These are phyloP conservation scores for Xylaria digitata DNA, from an alignment of 2,329 filamentous ascomycete species.

Conservation along the genomic window DNA sequence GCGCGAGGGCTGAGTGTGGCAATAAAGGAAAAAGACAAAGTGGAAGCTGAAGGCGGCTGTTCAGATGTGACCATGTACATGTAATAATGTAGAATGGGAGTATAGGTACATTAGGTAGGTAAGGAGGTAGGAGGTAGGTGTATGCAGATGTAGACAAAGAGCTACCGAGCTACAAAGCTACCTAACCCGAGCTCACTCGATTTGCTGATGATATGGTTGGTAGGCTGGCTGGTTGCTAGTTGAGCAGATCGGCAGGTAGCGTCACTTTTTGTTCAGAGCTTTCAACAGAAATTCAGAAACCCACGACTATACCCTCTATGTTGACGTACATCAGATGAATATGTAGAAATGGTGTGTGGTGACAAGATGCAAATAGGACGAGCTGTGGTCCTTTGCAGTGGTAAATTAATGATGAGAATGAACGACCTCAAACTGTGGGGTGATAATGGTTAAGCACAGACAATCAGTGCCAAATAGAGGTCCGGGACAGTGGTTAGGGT, in stretches of 20 bases:
- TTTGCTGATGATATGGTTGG: constrained; percentile 7
- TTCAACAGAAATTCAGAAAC: constrained; percentile 8
- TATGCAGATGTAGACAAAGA: constrained; percentile 29
- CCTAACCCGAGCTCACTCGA: constrained; percentile 17
- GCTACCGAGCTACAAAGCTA: constrained; percentile 32
- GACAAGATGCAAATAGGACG: constrained; percentile 21
- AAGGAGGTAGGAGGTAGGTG: not conserved
- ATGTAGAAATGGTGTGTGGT: constrained; percentile 6
- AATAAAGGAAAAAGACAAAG: constrained; percentile 24
- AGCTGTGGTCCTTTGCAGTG: constrained; percentile 33
- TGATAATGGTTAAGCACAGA: constrained; percentile 27
- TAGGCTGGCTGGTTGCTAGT: not conserved
- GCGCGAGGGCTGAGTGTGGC: constrained; percentile 18
- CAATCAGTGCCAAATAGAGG: constrained; percentile 35
- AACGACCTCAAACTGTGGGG: constrained; percentile 20
- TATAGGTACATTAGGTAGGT: constrained; percentile 8
- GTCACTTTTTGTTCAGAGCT: not conserved
- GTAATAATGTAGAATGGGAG: constrained; percentile 2
- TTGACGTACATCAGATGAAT: constrained; percentile 13
- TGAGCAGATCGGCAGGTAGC: constrained; percentile 3
- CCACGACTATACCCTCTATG: not conserved
- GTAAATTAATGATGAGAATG: constrained; percentile 1
- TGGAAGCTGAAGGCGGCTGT: constrained; percentile 20
- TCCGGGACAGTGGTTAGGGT: not conserved
- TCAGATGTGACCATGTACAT: constrained; percentile 7